Conservation (phyloP, 352 stramenopile species). For the Thalassiosira exigua region DNA sequence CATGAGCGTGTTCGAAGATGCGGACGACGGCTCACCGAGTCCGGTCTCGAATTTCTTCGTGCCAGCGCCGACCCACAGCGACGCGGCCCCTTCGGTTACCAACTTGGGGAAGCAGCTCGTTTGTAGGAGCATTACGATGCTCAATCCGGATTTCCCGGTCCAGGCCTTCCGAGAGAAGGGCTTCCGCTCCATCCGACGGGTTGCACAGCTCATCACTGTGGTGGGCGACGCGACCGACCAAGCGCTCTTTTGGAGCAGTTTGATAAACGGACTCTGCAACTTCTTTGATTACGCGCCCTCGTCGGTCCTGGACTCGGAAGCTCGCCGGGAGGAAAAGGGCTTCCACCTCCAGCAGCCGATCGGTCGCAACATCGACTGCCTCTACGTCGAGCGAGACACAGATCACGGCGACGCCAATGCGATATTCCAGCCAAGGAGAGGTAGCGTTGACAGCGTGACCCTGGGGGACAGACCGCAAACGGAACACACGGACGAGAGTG, state of each 20-base stretch:
- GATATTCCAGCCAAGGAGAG: background rate
- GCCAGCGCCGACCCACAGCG: background rate
- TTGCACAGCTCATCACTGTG: conserved; percentile 85
- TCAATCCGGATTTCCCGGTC: conserved; percentile 87
- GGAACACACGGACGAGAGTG: background rate
- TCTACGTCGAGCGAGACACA: conserved; percentile 25
- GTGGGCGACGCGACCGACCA: conserved; percentile 86
- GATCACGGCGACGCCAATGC: background rate
- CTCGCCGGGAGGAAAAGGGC: conserved; percentile 22
- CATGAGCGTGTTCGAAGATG: conserved; percentile 36
- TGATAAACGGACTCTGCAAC: conserved; percentile 79
- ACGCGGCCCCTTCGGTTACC: background rate
- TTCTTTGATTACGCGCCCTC: conserved; percentile 65
- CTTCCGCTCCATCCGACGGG: conserved; percentile 79
- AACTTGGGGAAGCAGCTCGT: conserved; percentile 33
- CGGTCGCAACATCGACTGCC: conserved; percentile 37
- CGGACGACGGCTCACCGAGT: background rate
- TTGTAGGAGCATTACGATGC: conserved; percentile 82
- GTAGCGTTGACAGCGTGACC: background rate
- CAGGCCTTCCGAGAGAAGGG: conserved; percentile 81
- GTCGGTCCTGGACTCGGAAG: conserved; percentile 78
- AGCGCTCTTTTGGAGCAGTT: conserved; percentile 83
- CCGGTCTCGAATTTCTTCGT: background rate
- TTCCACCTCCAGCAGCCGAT: conserved; percentile 28
- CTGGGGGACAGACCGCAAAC: background rate